phyloP scores from a whole-genome alignment of 169 alveolate genomes.

The Cryptosporidium ryanae region DNA sequence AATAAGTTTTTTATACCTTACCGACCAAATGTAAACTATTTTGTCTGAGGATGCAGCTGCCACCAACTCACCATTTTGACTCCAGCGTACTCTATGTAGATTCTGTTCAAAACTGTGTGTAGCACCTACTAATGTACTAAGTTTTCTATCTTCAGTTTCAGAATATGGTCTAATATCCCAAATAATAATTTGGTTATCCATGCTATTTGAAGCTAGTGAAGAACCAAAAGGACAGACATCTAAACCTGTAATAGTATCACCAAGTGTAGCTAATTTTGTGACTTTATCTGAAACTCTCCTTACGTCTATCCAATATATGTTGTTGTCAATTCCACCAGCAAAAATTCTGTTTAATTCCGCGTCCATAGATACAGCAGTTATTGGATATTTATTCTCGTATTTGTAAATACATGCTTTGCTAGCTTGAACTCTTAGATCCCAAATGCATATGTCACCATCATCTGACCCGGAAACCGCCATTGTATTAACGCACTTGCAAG shows the following conservation, averaged over 20 bases:
- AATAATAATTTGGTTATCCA: constrained; percentile 35
- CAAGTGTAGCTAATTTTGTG: neutral
- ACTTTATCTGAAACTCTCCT: neutral
- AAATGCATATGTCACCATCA: constrained; percentile 45
- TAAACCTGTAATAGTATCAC: constrained; percentile 62
- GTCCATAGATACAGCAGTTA: constrained; percentile 44
- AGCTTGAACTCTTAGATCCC: constrained; percentile 50
- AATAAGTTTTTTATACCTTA: constrained; percentile 36
- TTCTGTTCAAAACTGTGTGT: constrained; percentile 33
- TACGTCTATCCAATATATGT: constrained; percentile 47
- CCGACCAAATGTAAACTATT: constrained; percentile 59
- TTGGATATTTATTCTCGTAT: constrained; percentile 45
- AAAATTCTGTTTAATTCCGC: constrained; percentile 16
- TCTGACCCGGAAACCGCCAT: constrained; percentile 53
- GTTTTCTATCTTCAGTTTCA: constrained; percentile 42
- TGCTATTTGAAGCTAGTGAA: constrained; percentile 40
- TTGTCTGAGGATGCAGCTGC: constrained; percentile 73
- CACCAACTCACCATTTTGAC: constrained; percentile 40
- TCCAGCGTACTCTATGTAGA: constrained; percentile 71
- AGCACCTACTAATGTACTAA: constrained; percentile 58
- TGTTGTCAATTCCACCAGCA: constrained; percentile 69
- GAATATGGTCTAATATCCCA: constrained; percentile 72
- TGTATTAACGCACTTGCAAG: constrained; percentile 29
- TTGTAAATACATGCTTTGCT: constrained; percentile 38
- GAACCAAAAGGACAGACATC: constrained; percentile 31